Evolutionary conservation across 352 stramenopile genomes (phyloP).

Genomic region (Globisporangium megalacanthum): DNA sequence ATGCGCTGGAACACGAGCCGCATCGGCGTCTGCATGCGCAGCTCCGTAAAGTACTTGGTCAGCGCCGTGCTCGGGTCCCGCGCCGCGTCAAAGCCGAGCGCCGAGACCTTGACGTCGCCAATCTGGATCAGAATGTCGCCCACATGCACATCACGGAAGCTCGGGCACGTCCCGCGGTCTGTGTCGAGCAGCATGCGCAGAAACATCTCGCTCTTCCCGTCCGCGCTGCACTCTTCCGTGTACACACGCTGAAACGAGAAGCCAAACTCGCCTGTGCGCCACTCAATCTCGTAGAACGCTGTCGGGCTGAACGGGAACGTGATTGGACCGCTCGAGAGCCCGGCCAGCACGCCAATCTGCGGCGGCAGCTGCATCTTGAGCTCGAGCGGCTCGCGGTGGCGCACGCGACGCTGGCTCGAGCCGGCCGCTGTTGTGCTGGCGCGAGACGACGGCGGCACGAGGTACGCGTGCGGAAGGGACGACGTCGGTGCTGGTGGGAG

Average conservation of each 20-base stretch:
- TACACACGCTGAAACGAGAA: constrained; percentile 74
- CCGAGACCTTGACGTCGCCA: constrained; percentile 46
- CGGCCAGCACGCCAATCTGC: constrained; percentile 54
- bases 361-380: constrained; percentile 53
- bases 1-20: constrained; percentile 67
- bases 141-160: constrained; percentile 52
- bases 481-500: constrained; percentile 19
- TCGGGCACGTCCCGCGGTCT: constrained; percentile 58
- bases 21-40: constrained; percentile 48
- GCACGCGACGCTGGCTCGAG: constrained; percentile 31
- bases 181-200: constrained; percentile 75
- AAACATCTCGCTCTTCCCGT: constrained; percentile 41
- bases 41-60: constrained; percentile 64
- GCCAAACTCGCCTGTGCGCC: constrained; percentile 59
- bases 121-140: constrained; percentile 65
- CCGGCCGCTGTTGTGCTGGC: constrained; percentile 8
- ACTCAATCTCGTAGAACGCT: constrained; percentile 58
- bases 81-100: constrained; percentile 43
- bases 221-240: constrained; percentile 36
- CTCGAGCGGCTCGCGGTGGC: constrained; percentile 34
- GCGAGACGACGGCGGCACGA: constrained; percentile 10
- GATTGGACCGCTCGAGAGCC: constrained; percentile 46
- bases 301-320: constrained; percentile 50
- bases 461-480: neutral
- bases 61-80: constrained; percentile 38